Evolutionary conservation across 371 early-diverging fungal species (phyloP), one percentile per base, ranked within the genome.

Genomic region (Mortierella sp.): DNA sequence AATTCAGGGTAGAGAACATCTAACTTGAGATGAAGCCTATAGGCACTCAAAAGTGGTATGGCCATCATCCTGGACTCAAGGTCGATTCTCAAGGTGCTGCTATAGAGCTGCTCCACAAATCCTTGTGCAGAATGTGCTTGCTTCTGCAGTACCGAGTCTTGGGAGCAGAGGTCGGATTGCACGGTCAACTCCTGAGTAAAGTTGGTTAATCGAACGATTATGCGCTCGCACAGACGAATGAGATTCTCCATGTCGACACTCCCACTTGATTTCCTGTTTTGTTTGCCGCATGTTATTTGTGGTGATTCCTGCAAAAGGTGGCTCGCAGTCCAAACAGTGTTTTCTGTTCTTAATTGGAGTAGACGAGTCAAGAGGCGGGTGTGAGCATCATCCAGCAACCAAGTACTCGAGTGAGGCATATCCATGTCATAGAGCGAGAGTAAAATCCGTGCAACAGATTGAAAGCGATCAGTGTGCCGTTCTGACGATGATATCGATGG

Each of bases 31-130:
- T 57, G 45, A 19, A 50, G n/a, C 15, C 59, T 64, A 29, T 57
- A 71, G 1, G 68, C 64, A 15, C 45, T 46, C 16, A 68, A 14
- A 14, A 76, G 46, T 3, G 72, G 76, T 37, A 57, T 51, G 0
- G 43, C 37, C 12, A 62, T 12, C 23, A 76, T 57, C 26, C 23
- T 55, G 12, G 76, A 70, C 37, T 76, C 76, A 28, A 67, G 26
- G n/a, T 71, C 65, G n/a, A 67, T 48, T 18, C 37, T 9, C 37
- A 37, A 37, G 3, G 37, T 5, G 9, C 3, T 37, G 37, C 37
- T 37, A 37, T 37, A 37, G 3, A 37, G 9, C 37, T 37, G 37
- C 37, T 37, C 9, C 37, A 37, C 37, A 37, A 37, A 37, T 37
- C 37, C 9, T 9, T 37, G 37, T 3, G 37, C 37, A 37, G 37